Evolutionary conservation across 257 asterid genomes (phyloP), one percentile per base, ranked within the genome.

Genomic region (Salvia hispanica): DNA sequence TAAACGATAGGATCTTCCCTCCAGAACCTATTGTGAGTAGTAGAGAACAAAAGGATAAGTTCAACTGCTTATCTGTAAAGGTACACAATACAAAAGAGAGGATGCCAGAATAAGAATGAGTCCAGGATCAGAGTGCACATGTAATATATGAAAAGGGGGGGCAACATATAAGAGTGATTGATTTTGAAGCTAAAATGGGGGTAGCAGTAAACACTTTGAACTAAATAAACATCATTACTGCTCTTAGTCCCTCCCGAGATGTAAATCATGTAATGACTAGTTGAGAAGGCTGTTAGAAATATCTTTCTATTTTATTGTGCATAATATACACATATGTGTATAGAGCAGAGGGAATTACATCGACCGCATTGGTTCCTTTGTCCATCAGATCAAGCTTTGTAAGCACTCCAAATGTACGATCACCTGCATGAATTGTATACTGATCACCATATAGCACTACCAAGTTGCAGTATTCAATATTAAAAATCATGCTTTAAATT

Each of bases 301-400:
- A 25, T 11, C 33, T 31, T 4, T 7, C 7, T 33, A 3, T 59
- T 1, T 15, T 11, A 14, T 14, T 18, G 4, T 37, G n/a, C 18
- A 42, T 36, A 67, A 12, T 16, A 55, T 43, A 25, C 56, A 25
- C 62, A 14, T 12, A 48, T n/a, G n/a, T n/a, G n/a, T n/a, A n/a
- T 4, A 8, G 56, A 54, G 36, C 12, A 5, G 48, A 48, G 75
- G 31, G 62, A 50, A 62, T 52, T 72, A 93, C 99, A 76, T 93
- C 99, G 48, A 84, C 52, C 3, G 99, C 97, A 72, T 93, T 85
- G 62, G 99, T 93, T 80, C 99, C 99, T 80, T 87, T 90, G 78
- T 93, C 99, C 99, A 93, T 93, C 77, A 93, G 85, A 80, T 93
- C 99, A 47, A 93, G 89, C 78, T 93, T 93, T 37, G 97, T 90